phyloP scores from a whole-genome alignment of 805 yeast genomes.

The Ogataea pignaliae region DNA sequence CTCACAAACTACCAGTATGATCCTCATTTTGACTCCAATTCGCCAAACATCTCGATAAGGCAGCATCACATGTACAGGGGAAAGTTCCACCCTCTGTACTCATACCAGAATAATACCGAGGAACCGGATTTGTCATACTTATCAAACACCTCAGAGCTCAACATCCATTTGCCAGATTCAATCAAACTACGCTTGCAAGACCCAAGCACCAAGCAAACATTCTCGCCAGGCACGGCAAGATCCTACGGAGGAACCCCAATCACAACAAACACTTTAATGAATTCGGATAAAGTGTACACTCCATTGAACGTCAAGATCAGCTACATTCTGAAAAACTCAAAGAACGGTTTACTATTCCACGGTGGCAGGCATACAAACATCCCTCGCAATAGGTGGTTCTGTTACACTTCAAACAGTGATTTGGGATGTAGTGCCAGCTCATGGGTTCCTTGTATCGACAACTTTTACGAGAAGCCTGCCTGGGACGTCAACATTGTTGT shows the following conservation, averaged over 20 bases:
- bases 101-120: constrained; percentile 36
- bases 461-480: constrained; percentile 79
- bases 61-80: constrained; percentile 60
- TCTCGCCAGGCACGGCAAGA: constrained; percentile 32
- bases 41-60: constrained; percentile 36
- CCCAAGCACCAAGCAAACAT: constrained; percentile 31
- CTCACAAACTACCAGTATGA: constrained; percentile 28
- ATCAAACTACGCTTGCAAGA: constrained; percentile 60
- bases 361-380: constrained; percentile 50
- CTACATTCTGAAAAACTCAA: constrained; percentile 61
- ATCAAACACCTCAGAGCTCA: constrained; percentile 58
- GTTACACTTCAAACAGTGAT: constrained; percentile 78
- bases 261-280: constrained; percentile 26
- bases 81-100: constrained; percentile 48
- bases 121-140: constrained; percentile 24
- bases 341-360: constrained; percentile 71
- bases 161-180: constrained; percentile 59
- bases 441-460: constrained; percentile 98
- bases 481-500: constrained; percentile 90
- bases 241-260: constrained; percentile 33
- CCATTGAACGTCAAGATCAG: constrained; percentile 71
- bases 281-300: constrained; percentile 52
- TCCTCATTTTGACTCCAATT: constrained; percentile 37
- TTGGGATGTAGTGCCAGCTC: constrained; percentile 78
- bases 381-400: constrained; percentile 62